phyloP scores from a whole-genome alignment of 148 eudicot species.

The Rhododendron henanense region DNA sequence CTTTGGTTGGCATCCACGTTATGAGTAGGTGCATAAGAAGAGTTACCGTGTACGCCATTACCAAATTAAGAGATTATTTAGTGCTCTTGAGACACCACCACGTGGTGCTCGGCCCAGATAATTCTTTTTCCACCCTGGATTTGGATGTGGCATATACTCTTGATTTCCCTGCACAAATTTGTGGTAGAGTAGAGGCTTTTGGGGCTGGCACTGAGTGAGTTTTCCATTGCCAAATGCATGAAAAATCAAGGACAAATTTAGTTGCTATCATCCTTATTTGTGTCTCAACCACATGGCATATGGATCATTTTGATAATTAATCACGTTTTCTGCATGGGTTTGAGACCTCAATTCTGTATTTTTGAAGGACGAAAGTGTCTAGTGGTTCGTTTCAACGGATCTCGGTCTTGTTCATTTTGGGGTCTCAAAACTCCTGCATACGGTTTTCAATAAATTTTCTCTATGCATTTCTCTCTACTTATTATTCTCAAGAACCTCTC shows the following conservation, averaged over 20 bases:
- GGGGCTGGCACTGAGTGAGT: too few species aligned
- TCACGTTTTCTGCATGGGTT: background rate
- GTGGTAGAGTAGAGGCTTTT: too few species aligned
- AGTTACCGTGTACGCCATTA: background rate
- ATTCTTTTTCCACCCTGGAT: too few species aligned
- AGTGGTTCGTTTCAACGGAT: background rate
- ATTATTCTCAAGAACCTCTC: too few species aligned
- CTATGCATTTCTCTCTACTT: too few species aligned
- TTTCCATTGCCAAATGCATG: background rate
- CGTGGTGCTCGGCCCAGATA: too few species aligned
- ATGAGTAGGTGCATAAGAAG: background rate
- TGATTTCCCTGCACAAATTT: too few species aligned
- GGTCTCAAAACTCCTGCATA: too few species aligned
- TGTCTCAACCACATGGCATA: background rate
- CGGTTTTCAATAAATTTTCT: too few species aligned
- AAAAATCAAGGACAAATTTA: background rate
- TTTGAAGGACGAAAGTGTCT: background rate
- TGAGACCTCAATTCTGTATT: background rate
- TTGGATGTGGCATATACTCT: too few species aligned
- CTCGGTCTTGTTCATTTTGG: background rate
- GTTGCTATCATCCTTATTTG: background rate
- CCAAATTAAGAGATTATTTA: background rate
- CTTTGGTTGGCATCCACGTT: background rate
- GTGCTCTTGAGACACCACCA: too few species aligned
- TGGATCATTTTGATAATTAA: background rate